Base-by-base conservation (phyloP, 768 basidiomycete genomes). In the Xerocomellus intermedius region DNA sequence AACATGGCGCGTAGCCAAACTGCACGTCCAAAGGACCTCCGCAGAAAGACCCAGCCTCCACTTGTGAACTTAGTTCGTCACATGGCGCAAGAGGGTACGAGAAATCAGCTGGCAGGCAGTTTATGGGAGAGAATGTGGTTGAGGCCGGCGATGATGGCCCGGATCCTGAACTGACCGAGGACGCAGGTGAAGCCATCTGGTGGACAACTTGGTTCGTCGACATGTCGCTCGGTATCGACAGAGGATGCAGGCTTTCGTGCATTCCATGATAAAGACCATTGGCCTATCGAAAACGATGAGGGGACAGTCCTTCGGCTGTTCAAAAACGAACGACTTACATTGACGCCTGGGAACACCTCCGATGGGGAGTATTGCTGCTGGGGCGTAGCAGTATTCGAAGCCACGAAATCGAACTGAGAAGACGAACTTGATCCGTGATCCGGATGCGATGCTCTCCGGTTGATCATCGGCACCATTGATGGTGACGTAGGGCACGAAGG, bases 401-500 rank as follows among this genome's bases (percentile, higher is more conserved):
- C 79, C 32, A 80, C 64, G 69, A 78, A 86, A 67, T 86, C 83
- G 71, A 83, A 86, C 35, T 73, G 74, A 48, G 78, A 73, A 59
- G 64, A 69, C 54, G 44, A 67, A 60, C 73, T 75, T 62, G 75
- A 75, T 42, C 75, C 72, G 63, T 80, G 77, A 59, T 77, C 76
- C 39, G 80, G 75, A 66, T 78, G 75, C 33, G 83, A 77, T 35
- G 83, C 71, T 50, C 85, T 82, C 50, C 84, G 79, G 62, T 78
- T 81, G 75, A 85, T 85, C 75, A 86, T 80, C 35, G 78, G 73
- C 16, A 74, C 46, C 61, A 69, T 63, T 13, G 82, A 80, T 13
- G 84, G 85, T 33, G 86, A 86, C 10, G 82, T 77, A 9, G 85
- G 85, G 66, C 81, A 85, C 14, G 85, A 85, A 5, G 84, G 82